Conservation (phyloP, 495 filamentous ascomycete species). For the Neurospora discreta region DNA sequence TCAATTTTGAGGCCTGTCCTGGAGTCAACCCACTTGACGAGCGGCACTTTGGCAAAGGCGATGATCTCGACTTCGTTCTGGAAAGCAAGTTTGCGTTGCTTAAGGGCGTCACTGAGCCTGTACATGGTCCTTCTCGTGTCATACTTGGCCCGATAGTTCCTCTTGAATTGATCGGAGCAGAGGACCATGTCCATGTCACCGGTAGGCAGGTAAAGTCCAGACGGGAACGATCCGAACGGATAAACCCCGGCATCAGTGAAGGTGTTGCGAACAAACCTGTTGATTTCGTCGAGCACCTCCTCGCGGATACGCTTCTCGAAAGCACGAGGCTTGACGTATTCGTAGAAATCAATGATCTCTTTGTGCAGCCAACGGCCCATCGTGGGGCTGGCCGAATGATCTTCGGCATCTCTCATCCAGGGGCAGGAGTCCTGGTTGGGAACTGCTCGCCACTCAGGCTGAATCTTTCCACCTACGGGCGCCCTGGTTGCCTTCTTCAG, state of each 20-base stretch:
- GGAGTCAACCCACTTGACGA: constrained; percentile 79
- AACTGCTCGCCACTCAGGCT: constrained; percentile 44
- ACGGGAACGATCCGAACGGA: constrained; percentile 84
- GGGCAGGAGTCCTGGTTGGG: constrained; percentile 39
- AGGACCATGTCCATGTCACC: constrained; percentile 89
- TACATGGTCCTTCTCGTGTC: constrained; percentile 25
- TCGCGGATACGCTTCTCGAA: constrained; percentile 67
- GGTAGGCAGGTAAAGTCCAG: constrained; percentile 80
- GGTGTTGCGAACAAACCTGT: constrained; percentile 37
- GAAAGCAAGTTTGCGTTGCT: constrained; percentile 35
- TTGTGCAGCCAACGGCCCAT: constrained; percentile 57
- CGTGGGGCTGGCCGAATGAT: constrained; percentile 37
- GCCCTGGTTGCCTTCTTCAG: constrained; percentile 35
- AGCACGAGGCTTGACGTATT: constrained; percentile 62
- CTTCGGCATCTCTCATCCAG: constrained; percentile 37
- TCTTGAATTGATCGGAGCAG: constrained; percentile 52
- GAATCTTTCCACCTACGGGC: constrained; percentile 35
- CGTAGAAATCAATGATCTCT: constrained; percentile 80
- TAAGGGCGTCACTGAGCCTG: constrained; percentile 40
- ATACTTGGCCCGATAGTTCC: constrained; percentile 25
- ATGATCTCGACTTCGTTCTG: constrained; percentile 51
- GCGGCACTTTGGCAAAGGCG: constrained; percentile 67
- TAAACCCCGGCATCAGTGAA: constrained; percentile 48
- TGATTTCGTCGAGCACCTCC: constrained; percentile 53
- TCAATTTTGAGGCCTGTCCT: constrained; percentile 70